Evolutionary conservation across 108 stramenopile genomes (phyloP).

Genomic region (Nannochloropsis salina): DNA sequence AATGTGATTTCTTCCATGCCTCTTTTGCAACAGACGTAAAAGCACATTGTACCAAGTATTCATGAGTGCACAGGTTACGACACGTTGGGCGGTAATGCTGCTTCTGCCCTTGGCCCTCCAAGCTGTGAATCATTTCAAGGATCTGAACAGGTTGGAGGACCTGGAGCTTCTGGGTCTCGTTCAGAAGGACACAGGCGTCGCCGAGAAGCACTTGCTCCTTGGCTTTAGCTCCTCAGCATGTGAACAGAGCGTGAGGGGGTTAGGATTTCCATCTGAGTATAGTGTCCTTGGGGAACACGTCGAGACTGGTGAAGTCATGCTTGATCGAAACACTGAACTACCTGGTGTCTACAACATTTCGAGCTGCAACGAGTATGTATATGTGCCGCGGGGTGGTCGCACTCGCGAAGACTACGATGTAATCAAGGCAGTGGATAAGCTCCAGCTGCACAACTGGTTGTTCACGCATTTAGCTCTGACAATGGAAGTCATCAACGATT

Average conservation of each 20-base stretch:
- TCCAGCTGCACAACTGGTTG: background rate
- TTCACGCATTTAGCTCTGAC: background rate
- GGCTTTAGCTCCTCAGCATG: background rate
- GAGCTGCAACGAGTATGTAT: background rate
- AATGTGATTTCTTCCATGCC: no score
- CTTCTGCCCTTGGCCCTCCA: background rate
- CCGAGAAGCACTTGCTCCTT: constrained; percentile 8
- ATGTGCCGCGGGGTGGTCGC: background rate
- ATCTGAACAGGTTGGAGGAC: background rate
- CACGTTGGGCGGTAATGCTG: background rate
- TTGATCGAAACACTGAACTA: background rate
- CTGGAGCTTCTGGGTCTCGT: background rate
- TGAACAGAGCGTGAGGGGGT: background rate
- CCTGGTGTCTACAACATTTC: background rate
- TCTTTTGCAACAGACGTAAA: no score
- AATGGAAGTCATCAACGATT: background rate
- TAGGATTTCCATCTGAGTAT: background rate
- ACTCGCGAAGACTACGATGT: background rate
- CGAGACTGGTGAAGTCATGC: constrained; percentile 6
- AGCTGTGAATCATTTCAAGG: background rate
- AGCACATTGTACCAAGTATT: no score
- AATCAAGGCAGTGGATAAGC: background rate
- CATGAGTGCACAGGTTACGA: no score
- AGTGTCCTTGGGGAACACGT: background rate
- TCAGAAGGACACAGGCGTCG: background rate